Evolutionary conservation across 2,329 filamentous ascomycete genomes (phyloP).

Genomic region (Fusarium annulatum): DNA sequence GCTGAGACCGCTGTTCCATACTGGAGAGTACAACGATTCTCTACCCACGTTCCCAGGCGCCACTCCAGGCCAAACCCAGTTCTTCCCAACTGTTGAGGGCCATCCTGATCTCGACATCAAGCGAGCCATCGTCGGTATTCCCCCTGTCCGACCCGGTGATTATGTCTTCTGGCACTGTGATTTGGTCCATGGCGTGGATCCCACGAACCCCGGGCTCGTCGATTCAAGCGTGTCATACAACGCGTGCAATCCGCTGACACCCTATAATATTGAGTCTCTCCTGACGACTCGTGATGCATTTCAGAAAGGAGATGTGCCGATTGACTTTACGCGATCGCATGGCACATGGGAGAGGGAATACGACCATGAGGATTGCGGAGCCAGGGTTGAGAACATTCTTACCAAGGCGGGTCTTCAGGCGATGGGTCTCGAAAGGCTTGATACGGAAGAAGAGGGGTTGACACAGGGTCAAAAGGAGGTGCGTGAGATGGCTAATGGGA

Average conservation of each 20-base stretch:
- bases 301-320: not conserved
- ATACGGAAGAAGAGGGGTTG: not conserved
- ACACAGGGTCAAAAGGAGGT: not conserved
- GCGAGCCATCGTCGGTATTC: not conserved
- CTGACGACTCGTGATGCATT: not conserved
- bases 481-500: not conserved
- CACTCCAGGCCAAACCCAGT: not conserved
- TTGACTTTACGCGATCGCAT: not conserved
- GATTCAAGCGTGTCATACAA: slow-evolving; percentile 4
- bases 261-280: not conserved
- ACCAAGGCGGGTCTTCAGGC: not conserved
- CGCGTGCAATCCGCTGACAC: not conserved
- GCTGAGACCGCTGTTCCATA: not conserved
- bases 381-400: not conserved
- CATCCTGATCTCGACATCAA: not conserved
- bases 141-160: not conserved
- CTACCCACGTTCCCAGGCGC: not conserved
- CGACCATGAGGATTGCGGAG: not conserved
- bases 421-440: not conserved
- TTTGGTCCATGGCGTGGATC: not conserved
- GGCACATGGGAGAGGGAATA: not conserved
- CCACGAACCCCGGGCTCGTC: not conserved
- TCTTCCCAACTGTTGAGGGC: not conserved
- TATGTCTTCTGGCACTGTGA: not conserved
- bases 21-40: not conserved